phyloP scores from a whole-genome alignment of 208 protist genomes.

The Acanthamoeba lenticulata region DNA sequence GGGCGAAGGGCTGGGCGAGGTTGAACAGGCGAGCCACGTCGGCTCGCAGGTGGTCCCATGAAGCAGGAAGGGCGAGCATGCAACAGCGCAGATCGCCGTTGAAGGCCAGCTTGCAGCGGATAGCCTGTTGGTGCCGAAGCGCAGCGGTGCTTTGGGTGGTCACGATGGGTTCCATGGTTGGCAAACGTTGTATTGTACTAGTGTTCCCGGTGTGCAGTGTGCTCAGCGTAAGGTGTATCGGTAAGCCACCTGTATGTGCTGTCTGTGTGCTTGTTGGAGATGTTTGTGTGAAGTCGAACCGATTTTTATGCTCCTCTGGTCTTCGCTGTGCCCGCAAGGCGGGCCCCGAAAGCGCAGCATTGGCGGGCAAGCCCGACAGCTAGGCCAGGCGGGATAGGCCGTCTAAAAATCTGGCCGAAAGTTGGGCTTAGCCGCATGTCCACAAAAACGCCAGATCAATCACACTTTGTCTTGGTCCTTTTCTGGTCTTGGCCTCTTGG shows the following conservation, averaged over 20 bases:
- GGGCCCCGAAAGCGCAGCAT: no score
- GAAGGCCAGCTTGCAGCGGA: neutral
- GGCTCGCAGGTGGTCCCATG: neutral
- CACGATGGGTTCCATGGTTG: neutral
- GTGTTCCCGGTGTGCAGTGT: neutral
- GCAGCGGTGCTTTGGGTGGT: neutral
- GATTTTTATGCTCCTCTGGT: no score
- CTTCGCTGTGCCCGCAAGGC: no score
- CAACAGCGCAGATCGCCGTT: neutral
- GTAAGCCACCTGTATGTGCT: neutral
- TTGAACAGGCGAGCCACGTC: neutral
- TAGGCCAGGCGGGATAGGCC: no score
- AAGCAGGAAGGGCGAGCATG: neutral
- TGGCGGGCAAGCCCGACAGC: no score
- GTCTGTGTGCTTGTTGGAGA: neutral
- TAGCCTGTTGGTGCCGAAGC: neutral
- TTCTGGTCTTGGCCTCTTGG: no score
- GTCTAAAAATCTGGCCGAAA: no score
- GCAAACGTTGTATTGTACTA: neutral
- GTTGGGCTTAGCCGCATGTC: no score
- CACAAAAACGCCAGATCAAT: no score
- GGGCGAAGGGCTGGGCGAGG: neutral
- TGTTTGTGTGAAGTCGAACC: no score
- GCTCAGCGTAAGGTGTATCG: neutral
- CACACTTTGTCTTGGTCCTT: no score